Evolutionary conservation across 1,284 basidiomycete genomes (phyloP).

Genomic region (Calocybe gambosa): DNA sequence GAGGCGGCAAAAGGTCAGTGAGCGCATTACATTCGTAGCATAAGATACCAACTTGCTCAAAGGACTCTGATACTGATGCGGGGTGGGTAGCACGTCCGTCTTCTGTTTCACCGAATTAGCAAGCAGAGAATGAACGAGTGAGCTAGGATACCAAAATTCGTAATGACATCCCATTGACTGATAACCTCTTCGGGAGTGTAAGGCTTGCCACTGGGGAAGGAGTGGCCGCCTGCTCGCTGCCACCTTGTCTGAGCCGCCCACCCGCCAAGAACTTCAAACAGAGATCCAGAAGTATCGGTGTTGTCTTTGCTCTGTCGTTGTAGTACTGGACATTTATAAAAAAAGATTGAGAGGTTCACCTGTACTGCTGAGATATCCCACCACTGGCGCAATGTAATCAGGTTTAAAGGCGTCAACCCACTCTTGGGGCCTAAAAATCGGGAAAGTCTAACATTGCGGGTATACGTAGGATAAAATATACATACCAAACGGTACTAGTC

Average conservation of each 20-base stretch:
- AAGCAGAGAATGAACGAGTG: neutral
- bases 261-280: constrained; percentile 91
- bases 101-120: constrained; percentile 30
- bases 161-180: constrained; percentile 77
- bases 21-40: neutral
- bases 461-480: neutral
- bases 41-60: constrained; percentile 51
- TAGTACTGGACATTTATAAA: neutral
- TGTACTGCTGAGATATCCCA: constrained; percentile 87
- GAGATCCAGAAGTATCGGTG: constrained; percentile 63
- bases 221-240: constrained; percentile 85
- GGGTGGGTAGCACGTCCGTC: constrained; percentile 81
- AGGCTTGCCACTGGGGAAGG: constrained; percentile 76
- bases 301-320: constrained; percentile 44
- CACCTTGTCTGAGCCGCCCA: constrained; percentile 93
- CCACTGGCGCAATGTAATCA: constrained; percentile 87
- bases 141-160: constrained; percentile 63
- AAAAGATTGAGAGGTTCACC: constrained; percentile 27
- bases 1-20: no score
- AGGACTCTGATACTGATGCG: constrained; percentile 61
- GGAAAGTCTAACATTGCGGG: neutral
- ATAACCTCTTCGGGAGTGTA: constrained; percentile 77
- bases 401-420: constrained; percentile 96
- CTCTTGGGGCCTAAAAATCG: constrained; percentile 71
- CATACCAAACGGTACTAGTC: constrained; percentile 79